Evolutionary conservation across 2,329 filamentous ascomycete species (phyloP).

Genomic region (Fusarium mexicanum): DNA sequence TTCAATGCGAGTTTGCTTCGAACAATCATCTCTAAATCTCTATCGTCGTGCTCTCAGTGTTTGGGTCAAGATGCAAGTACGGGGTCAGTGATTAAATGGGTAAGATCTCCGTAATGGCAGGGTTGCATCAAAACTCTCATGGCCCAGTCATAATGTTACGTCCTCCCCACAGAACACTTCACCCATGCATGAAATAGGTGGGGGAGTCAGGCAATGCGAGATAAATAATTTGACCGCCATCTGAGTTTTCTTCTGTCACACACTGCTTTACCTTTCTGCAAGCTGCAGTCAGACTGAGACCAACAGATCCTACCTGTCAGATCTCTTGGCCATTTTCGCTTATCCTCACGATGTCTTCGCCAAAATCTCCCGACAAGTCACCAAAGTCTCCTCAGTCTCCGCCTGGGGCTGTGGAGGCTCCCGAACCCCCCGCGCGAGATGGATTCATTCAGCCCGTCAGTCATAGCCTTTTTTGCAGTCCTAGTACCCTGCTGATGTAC

Average conservation of each 20-base stretch:
- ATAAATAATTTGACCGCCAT: constrained; percentile 22
- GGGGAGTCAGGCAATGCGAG: constrained; percentile 9
- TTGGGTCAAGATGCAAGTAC: not conserved
- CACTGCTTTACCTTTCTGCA: not conserved
- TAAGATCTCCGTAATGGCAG: not conserved
- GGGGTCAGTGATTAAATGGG: not conserved
- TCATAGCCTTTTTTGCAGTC: not conserved
- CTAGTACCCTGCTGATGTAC: not conserved
- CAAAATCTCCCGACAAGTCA: not conserved
- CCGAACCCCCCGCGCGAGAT: not conserved
- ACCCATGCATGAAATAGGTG: not conserved
- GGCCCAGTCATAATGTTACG: not conserved
- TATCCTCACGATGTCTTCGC: not conserved
- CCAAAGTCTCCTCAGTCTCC: not conserved
- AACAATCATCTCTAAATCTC: rapidly evolving
- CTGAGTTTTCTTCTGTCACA: constrained; percentile 6
- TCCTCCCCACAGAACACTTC: constrained; percentile 3
- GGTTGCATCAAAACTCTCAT: not conserved
- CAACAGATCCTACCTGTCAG: not conserved
- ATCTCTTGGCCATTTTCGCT: not conserved
- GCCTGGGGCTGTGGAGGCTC: not conserved
- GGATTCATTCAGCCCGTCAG: constrained; percentile 2
- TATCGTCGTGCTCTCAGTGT: not conserved
- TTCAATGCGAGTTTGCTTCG: not conserved
- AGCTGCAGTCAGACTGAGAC: not conserved